Evolutionary conservation across 176 grass and related monocot species (phyloP), one percentile per base, ranked within the genome.

Genomic region (Tuctoria greenei): DNA sequence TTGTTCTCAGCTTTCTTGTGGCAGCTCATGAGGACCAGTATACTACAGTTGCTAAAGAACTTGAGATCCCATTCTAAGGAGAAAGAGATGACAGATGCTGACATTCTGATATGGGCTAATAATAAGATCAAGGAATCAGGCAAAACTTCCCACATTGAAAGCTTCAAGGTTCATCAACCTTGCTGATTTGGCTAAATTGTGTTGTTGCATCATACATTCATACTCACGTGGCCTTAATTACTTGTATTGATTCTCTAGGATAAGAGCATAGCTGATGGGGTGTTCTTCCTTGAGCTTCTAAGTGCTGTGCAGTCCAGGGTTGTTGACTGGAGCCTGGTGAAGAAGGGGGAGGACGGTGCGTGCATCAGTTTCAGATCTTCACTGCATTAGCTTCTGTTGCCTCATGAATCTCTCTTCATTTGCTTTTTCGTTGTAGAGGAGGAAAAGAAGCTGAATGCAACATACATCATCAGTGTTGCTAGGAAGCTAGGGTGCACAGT

Each of bases 1-100:
- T 82, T 62, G 46, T 47, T 77, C 69, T 5, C 72, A 99, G 95
- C 95, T 77, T 99, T 86, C 81, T 36, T 99, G 34, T 95, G 95
- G 95, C 95, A 92, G 83, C 79, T 99, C 61, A 99, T 99, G 95
- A 94, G 95, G 83, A 90, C 82, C 43, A 99, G 93, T 72, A 99
- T 99, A 80, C 79, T 99, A 62, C 91, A 99, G 20, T 77, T 99
- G 37, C 67, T 99, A 65, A 99, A 82, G 73, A 99, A 99, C 69
- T 78, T 99, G 87, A 95, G 95, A 84, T 88, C 41, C 65, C 91
- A 99, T 63, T 92, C 91, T 7, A 90, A 95, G 79, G 91, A 90
- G 61, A 99, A 92, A 84, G 91, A 88, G 80, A 99, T 99, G 37
- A 78, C 75, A 40, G 95, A 99, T 72, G 46, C 88, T 82, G 91